Evolutionary conservation across 352 stramenopile species (phyloP), one percentile per base, ranked within the genome.

Genomic region (Globisporangium spiculum): DNA sequence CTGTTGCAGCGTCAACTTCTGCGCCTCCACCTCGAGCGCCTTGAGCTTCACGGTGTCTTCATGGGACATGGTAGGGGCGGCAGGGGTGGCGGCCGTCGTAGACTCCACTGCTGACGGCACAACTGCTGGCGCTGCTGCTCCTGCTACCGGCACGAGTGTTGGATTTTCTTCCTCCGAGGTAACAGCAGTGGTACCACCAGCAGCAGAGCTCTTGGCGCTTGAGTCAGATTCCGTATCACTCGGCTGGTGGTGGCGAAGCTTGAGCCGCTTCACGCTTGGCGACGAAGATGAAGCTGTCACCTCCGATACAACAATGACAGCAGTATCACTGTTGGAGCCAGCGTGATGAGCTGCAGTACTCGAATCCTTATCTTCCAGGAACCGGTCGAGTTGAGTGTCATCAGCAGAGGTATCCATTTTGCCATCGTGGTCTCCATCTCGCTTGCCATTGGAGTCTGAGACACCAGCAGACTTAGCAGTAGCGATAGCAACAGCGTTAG

Each of bases 1-100:
- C 30, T 74, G 69, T n/a, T 71, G 63, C 3, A 87, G 68, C 16
- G 68, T 71, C 34, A 89, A 68, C 26, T 74, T 73, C 36, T 84
- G 72, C 24, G 70, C 76, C 54, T 87, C 81, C 16, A 88, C 22
- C 7, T 68, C 65, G 41, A 84, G 52, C 38, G 61, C 52, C 59
- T 66, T n/a, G 36, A 61, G 18, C 18, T 14, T 22, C 9, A 68
- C n/a, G 4, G 53, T 62, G 8, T 68, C 30, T 32, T 60, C 16
- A n/a, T 24, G 32, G 1, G 54, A 38, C 18, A 36, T 36, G 53
- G 38, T 20, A 46, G 38, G 12, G 36, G 36, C 10, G 10, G 36
- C 36, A 8, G 52, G 24, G 14, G 53, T 22, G 5, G 27, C 6
- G n/a, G 22, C 18, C 4, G 48, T 20, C 8, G 48, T 16, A 9